Evolutionary conservation across 1,139 yeast species (phyloP).

Genomic region (Candida sanyaensis): DNA sequence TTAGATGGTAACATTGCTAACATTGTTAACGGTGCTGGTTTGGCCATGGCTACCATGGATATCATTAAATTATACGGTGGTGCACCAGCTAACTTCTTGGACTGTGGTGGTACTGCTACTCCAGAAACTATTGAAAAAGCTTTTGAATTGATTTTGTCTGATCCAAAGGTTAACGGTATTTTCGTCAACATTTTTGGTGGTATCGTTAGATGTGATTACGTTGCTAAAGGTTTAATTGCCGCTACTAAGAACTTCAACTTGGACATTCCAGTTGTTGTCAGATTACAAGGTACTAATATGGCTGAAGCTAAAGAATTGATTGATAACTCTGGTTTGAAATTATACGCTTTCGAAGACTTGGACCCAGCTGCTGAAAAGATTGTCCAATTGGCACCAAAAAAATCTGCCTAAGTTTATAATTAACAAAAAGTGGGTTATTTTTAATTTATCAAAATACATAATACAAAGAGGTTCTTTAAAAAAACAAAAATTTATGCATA

Average conservation of each 20-base stretch:
- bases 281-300: constrained; percentile 98
- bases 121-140: constrained; percentile 98
- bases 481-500: background rate
- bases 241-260: constrained; percentile 96
- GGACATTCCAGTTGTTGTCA: constrained; percentile 92
- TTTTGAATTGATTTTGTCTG: constrained; percentile 88
- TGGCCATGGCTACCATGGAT: constrained; percentile 99
- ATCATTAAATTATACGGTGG: constrained; percentile 98
- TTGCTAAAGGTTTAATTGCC: constrained; percentile 94
- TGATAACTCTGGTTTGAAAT: constrained; percentile 87
- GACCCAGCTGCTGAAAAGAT: constrained; percentile 98
- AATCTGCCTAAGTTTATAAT: constrained; percentile 6
- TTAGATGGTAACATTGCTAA: constrained; percentile 98
- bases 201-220: constrained; percentile 98
- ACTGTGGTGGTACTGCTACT: constrained; percentile 99
- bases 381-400: constrained; percentile 61
- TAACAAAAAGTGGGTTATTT: background rate
- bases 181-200: constrained; percentile 99
- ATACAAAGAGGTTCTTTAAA: background rate
- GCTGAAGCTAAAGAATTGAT: constrained; percentile 87
- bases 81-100: constrained; percentile 98
- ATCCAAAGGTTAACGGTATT: constrained; percentile 89
- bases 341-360: constrained; percentile 87
- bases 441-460: background rate
- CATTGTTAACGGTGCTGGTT: constrained; percentile 99